Evolutionary conservation across 2,329 filamentous ascomycete genomes (phyloP).

Genomic region (Ophiocordyceps unilateralis): DNA sequence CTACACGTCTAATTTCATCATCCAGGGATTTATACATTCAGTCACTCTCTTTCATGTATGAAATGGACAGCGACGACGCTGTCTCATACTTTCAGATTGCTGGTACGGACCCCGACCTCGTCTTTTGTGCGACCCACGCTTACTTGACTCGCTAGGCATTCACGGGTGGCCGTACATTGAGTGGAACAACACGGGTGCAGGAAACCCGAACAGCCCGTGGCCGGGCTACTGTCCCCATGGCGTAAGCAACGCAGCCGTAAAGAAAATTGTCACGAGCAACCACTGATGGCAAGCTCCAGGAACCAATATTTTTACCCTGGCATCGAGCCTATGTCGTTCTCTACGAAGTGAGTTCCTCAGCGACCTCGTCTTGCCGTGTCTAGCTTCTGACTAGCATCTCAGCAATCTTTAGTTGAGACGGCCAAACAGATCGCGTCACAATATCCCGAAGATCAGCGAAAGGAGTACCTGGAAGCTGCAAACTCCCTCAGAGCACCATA

Average conservation of each 20-base stretch:
- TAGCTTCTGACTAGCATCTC: background rate
- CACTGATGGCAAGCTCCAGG: slow-evolving; percentile 13
- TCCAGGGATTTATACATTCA: slow-evolving; percentile 32
- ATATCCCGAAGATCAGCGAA: slow-evolving; percentile 19
- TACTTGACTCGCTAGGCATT: slow-evolving; percentile 11
- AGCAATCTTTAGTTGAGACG: slow-evolving; percentile 32
- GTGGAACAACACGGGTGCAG: slow-evolving; percentile 22
- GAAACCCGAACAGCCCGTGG: slow-evolving; percentile 11
- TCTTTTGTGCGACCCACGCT: background rate
- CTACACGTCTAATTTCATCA: background rate
- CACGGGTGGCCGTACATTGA: slow-evolving; percentile 24
- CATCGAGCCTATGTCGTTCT: slow-evolving; percentile 37
- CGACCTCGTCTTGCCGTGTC: too few species aligned
- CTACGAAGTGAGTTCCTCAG: slow-evolving; percentile 27
- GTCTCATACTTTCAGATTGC: slow-evolving; percentile 32
- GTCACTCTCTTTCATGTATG: slow-evolving; percentile 25
- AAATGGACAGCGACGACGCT: slow-evolving; percentile 19
- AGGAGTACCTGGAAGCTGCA: slow-evolving; percentile 25
- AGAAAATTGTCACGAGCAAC: too few species aligned
- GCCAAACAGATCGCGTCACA: slow-evolving; percentile 26
- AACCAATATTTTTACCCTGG: slow-evolving; percentile 34
- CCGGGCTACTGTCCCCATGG: slow-evolving; percentile 30
- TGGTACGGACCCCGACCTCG: slow-evolving; percentile 13
- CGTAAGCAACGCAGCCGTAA: slow-evolving; percentile 13
- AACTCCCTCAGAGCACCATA: slow-evolving; percentile 28